phyloP scores from a whole-genome alignment of 1,139 yeast species.

The Blastobotrys buckinghamii region DNA sequence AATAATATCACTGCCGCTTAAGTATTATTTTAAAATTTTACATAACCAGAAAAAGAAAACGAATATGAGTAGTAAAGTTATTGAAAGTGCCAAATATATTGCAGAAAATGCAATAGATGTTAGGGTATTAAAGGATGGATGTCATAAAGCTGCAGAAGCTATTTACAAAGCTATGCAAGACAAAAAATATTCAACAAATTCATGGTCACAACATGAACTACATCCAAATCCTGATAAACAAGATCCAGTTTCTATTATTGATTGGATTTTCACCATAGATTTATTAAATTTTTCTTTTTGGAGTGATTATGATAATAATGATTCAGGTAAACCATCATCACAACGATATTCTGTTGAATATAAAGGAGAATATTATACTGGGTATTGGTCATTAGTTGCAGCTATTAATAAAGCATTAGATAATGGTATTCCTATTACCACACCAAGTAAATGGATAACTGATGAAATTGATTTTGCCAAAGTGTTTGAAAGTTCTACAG shows the following conservation, averaged over 20 bases:
- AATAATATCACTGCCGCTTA: no score
- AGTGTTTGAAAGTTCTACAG: slow-evolving; percentile 32
- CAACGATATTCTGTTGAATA: slow-evolving; percentile 34
- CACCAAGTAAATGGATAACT: slow-evolving; percentile 36
- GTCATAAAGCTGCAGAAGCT: slow-evolving; percentile 28
- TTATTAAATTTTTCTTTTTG: slow-evolving; percentile 40
- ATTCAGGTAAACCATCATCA: slow-evolving; percentile 29
- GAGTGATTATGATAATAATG: slow-evolving; percentile 34
- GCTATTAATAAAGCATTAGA: slow-evolving; percentile 39
- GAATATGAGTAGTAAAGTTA: background rate
- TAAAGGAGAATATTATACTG: slow-evolving; percentile 34
- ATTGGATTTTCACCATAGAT: slow-evolving; percentile 41
- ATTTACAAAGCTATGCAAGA: slow-evolving; percentile 28
- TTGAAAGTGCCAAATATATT: slow-evolving; percentile 28
- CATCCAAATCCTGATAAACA: slow-evolving; percentile 27
- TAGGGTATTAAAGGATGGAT: slow-evolving; percentile 23
- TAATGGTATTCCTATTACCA: slow-evolving; percentile 35
- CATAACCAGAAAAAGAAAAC: background rate
- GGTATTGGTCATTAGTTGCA: slow-evolving; percentile 42
- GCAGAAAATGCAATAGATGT: slow-evolving; percentile 28
- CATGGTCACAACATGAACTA: slow-evolving; percentile 36
- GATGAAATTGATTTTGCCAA: slow-evolving; percentile 20
- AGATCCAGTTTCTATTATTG: slow-evolving; percentile 18
- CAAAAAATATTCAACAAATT: slow-evolving; percentile 30
- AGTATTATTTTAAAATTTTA: no score